Base-by-base conservation (phyloP, 805 yeast genomes). In the Komagataella mondaviorum region DNA sequence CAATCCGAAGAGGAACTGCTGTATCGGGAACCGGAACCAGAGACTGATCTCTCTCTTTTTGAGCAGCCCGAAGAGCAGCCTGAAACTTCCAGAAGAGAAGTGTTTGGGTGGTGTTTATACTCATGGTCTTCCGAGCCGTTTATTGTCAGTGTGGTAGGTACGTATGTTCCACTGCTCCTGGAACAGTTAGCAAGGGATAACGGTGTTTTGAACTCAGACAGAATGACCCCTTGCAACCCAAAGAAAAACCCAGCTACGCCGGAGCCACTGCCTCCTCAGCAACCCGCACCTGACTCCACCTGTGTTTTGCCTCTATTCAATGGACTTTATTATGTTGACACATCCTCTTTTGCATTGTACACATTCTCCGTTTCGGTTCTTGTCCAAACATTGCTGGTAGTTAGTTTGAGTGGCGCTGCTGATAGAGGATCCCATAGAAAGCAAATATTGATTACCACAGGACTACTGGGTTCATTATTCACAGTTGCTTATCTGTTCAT, bases 71-170 rank as follows among this genome's bases (percentile, higher is more conserved):
- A 30, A 30, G 39, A 30, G 39, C 39, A 30, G n/a, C 39, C 47
- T 8, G n/a, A n/a, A 16, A 71, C 78, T 0, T 64, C 73, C 4
- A 59, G 63, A 24, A 58, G 64, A 43, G 81, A 77, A 55, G 70
- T 82, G 2, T 56, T 71, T 43, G 91, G 90, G 3, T 78, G 90
- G 90, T 80, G 80, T 60, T 67, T 81, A 6, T 82, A 80, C 56
- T 71, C 83, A 2, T 81, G 85, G 75, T 89, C 90, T 1, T 78
- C 86, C 18, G 95, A 85, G 62, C 93, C 93, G 0, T 86, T 85
- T 60, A 75, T 84, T 3, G 93, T 85, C 6, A 80, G 87, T 45
- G 89, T 85, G 2, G 83, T 86, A 5, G 83, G 90, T 0, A 84
- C 91, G 0, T 86, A 83, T 61, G 83, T 85, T 5, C 93, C 93